These are phyloP conservation scores for Xylaria digitata DNA, from an alignment of 2,329 filamentous ascomycete genomes.

Conservation along the genomic window DNA sequence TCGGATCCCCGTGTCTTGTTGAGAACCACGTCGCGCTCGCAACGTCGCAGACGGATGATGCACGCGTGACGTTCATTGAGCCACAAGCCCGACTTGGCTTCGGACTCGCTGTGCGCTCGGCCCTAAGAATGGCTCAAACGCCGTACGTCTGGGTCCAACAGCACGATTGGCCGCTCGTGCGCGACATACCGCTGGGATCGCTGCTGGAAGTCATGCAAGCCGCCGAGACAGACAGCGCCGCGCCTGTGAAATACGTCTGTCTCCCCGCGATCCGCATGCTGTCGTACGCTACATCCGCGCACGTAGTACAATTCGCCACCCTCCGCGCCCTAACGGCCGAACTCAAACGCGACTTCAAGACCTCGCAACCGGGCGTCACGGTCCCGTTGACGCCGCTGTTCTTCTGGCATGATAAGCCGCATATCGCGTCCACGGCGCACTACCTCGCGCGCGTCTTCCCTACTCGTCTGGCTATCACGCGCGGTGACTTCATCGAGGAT, in stretches of 20 bases:
- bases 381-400: conserved; percentile 66
- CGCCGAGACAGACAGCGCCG: conserved; percentile 45
- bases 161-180: conserved; percentile 65
- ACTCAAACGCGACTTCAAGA: conserved; percentile 53
- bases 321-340: conserved; percentile 56
- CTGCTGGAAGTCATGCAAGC: conserved; percentile 60
- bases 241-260: conserved; percentile 64
- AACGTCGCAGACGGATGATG: conserved; percentile 51
- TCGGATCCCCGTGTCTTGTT: conserved; percentile 54
- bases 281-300: conserved; percentile 60
- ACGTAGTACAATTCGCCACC: conserved; percentile 57
- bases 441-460: conserved; percentile 64
- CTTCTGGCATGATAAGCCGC: conserved; percentile 70
- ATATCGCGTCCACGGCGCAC: conserved; percentile 61
- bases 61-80: conserved; percentile 61
- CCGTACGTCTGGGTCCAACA: conserved; percentile 69
- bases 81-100: conserved; percentile 61
- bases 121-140: conserved; percentile 58
- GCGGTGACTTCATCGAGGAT: conserved; percentile 68
- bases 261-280: conserved; percentile 64
- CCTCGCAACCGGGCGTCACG: conserved; percentile 25
- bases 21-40: conserved; percentile 54
- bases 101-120: conserved; percentile 64
- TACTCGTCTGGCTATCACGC: conserved; percentile 59
- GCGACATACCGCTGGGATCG: conserved; percentile 57